Base-by-base conservation (phyloP, 257 asterid genomes). In the Haberlea rhodopensis region DNA sequence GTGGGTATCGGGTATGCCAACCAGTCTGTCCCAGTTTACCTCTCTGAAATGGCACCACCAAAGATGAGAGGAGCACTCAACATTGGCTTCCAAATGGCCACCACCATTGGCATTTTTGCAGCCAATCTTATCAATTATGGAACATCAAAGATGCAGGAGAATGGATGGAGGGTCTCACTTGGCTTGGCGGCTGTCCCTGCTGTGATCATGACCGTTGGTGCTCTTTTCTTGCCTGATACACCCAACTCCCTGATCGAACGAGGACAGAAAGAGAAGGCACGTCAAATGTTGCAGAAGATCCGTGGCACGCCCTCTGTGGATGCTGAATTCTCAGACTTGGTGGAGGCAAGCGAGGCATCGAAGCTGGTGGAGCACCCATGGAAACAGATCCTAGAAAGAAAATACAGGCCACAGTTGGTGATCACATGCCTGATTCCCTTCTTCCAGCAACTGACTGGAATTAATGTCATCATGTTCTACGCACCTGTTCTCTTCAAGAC, bases 1-100 rank as follows among this genome's bases (percentile, higher is more conserved):
- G 73, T 85, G 0, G 94, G 94, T 61, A 71, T 85, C n/a, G 94
- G 94, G 2, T 85, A 59, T 49, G 84, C 86, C 24, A 85, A 85
- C 19, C 94, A 80, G 49, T 75, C 85, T 0, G 85, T 80, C 7
- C 85, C 85, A 0, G 62, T 80, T 4, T 80, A 80, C 69, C 70
- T 80, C 0, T 77, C 82, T 0, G 85, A 80, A 21, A 77, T 80
- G 82, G 85, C 85, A 0, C 85, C 85, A 0, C 55, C 78, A 0
- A 80, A 74, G 21, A 29, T 71, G 6, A 67, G 85, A 31, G 82
- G 85, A 0, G 80, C 85, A 9, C 65, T 80, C 13, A 80, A 74
- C 75, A 73, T 76, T 24, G 80, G 77, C 3, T 80, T 80, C 34
- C 82, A 80, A 60, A 73, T 80, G 76, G 67, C 76, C 6, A 76